Base-by-base conservation (phyloP, 2,329 filamentous ascomycete genomes). In the Xylariales sp. region DNA sequence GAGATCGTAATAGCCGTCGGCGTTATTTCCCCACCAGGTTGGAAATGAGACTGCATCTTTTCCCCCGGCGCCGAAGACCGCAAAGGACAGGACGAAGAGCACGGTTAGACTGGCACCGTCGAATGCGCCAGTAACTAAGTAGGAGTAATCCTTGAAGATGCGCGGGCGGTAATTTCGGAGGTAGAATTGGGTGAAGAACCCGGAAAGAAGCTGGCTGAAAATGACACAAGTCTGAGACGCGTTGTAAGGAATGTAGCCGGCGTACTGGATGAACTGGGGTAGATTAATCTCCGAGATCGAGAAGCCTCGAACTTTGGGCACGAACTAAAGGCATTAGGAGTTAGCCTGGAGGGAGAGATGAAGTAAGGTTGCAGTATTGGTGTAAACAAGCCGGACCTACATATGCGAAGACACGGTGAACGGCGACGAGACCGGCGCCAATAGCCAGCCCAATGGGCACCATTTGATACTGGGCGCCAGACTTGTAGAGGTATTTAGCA, bases 191-290 rank as follows among this genome's bases (percentile, higher is more conserved):
- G 64, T 58, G 47, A 65, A 74, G 54, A 76, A 69, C 1, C 71
- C 73, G 3, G 60, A 46, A 18, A 64, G 20, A n/a, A 68, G 3
- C 52, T 66, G 64, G 51, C 66, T 74, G 42, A 73, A 55, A 36
- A 78, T 55, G 20, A 78, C 70, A 45, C 74, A 78, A 2, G 76
- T 78, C 53, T 78, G 75, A 1, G 68, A 71, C 31, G 62, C 57
- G 53, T 77, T 75, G 58, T 75, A 77, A 0, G 74, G 73, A 40
- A 78, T 71, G 40, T 62, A 76, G 11, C 73, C 74, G 7, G 71
- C 68, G 41, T 66, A 77, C 48, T 76, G 72, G 40, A 78, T 69
- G 42, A 77, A 69, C 47, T 76, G 73, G 0, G 74, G 65, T 39
- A 77, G 50, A 50, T 78, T 78, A 56, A 77, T 57, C 10, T 73